These are phyloP conservation scores for Zopfochytrium polystomum DNA, from an alignment of 371 early-diverging fungal genomes.

Conservation along the genomic window DNA sequence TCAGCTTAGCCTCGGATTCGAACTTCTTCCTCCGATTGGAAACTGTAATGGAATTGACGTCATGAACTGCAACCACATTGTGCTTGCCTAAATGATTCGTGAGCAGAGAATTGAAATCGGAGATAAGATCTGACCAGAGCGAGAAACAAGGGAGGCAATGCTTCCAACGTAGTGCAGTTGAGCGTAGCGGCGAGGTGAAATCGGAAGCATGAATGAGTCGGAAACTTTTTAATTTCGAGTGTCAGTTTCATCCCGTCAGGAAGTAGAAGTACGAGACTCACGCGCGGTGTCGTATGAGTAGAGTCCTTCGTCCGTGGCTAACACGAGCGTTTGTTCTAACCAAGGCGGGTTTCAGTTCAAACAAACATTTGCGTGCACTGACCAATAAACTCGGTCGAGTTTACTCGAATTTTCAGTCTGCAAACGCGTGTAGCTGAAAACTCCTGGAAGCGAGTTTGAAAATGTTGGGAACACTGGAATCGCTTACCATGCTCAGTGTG, in stretches of 20 bases:
- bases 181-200: conserved; percentile 46
- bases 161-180: conserved; percentile 46
- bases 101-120: not conserved
- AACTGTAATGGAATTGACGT: conserved; percentile 26
- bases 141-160: conserved; percentile 43
- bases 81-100: conserved; percentile 35
- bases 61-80: conserved; percentile 47
- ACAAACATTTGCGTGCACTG: conserved; percentile 4
- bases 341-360: not conserved
- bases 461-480: no score
- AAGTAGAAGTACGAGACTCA: conserved; percentile 13
- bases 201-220: conserved; percentile 37
- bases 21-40: conserved; percentile 40
- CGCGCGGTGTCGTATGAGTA: conserved; percentile 44
- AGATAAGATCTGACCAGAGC: conserved; percentile 38
- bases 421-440: conserved; percentile 51
- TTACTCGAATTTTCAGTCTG: conserved; percentile 43
- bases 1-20: conserved; percentile 51
- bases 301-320: conserved; percentile 54
- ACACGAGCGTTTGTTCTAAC: conserved; percentile 42
- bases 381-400: conserved; percentile 50
- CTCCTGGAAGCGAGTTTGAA: conserved; percentile 12
- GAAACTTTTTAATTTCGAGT: conserved; percentile 2
- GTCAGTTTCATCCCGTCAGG: not conserved
- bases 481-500: no score